Evolutionary conservation across 495 filamentous ascomycete species (phyloP), one percentile per base, ranked within the genome.

Genomic region (Umbilicaria muhlenbergii): DNA sequence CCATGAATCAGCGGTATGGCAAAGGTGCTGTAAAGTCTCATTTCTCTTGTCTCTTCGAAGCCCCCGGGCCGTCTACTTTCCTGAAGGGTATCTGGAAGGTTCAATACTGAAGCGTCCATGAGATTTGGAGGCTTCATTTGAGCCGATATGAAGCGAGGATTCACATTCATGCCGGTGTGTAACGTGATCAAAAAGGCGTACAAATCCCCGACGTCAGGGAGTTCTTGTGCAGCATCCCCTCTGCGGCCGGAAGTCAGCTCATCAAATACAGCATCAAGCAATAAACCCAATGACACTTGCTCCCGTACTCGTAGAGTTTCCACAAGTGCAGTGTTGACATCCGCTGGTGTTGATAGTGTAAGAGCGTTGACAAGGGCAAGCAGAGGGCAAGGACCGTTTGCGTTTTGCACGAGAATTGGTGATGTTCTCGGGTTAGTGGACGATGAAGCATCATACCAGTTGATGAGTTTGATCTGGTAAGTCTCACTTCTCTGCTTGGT

Each of bases 141-240:
- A 46, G 66, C 63, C 40, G 75, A 51, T 17, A 86, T 70, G 44
- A 93, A 84, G 14, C 82, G 79, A 33, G 91, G 91, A 53, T 98
- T 96, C 37, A 95, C 91, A 54, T 96, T 96, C 88, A 98, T 93
- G 33, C 91, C 91, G 1, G 88, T 95, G 56, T 95, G 86, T 3
- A 98, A 67, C 36, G 83, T 84, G 21, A 88, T 73, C 8, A 98
- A 69, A 56, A 98, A 96, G 14, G 70, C 64, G 55, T 92, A 89
- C 1, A 98, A 68, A 36, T 92, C 87, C 34, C 77, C 68, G 41
- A 98, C 80, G 53, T 98, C 91, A 1, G 89, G 87, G 35, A 95
- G 67, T 28, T 69, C 63, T 55, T 68, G 43, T 59, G 68, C 41
- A 53, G 65, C 56, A 58, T 63, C 59, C 32, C 60, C 55, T 43